Base-by-base conservation (phyloP, 2,329 filamentous ascomycete genomes). In the Parastagonospora nodorum region DNA sequence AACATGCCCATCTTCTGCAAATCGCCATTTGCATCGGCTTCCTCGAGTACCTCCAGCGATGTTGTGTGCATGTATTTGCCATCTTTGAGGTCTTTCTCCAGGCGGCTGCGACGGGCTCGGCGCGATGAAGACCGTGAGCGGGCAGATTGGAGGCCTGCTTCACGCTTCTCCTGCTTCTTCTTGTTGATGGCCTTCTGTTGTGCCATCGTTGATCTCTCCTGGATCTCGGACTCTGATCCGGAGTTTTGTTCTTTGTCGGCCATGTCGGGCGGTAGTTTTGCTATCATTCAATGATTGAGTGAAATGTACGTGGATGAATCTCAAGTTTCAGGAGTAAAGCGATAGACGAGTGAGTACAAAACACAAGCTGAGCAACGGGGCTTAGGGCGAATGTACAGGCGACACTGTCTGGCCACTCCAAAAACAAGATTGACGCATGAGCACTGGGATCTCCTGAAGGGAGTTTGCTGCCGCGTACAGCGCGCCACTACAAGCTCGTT, bases 11-110 rank as follows among this genome's bases (percentile, higher is more conserved):
- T 79, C 51, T 74, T 69, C 36, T 75, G 64, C 43, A 79, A 63
- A 52, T 80, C 78, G 42, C 73, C 73, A 50, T 78, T 81, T 51
- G 77, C 79, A 58, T 80, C 79, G 46, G 78, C 80, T 66, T 80
- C 78, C 55, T 81, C 78, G 47, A 81, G 72, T 4, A 76, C 78
- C 53, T 80, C 77, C 2, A 81, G 69, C 6, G 74, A 75, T 8
- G 71, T 71, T 8, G 78, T 81, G 67, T 78, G 76, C 78, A 81
- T 80, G 74, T 79, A 77, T 64, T 80, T 80, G 60, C 78, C 78
- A 19, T 79, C 76, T 36, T 75, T 67, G 35, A 75, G 67, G 49
- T 64, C 75, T 59, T 79, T 68, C 55, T 76, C 66, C 49, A 80
- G 75, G 30, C 78, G 76, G 50, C 76, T 68, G 38, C 78, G 75